These are phyloP conservation scores for Xylaria hypoxylon DNA, from an alignment of 2,329 filamentous ascomycete genomes.

Conservation along the genomic window DNA sequence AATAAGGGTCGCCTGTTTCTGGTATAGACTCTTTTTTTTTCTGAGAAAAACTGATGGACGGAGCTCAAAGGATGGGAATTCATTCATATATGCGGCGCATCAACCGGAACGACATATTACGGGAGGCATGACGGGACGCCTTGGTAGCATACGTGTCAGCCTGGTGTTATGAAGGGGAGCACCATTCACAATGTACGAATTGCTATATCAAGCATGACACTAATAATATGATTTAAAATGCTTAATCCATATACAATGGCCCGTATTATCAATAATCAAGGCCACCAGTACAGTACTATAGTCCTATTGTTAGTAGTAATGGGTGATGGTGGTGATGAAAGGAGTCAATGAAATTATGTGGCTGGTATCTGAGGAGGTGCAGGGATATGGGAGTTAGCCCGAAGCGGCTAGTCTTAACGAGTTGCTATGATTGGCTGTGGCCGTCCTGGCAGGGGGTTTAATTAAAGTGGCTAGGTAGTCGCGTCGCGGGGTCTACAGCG, in stretches of 20 bases:
- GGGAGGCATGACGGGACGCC: slow-evolving; percentile 29
- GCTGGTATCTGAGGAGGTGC: background rate
- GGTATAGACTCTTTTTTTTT: slow-evolving; percentile 49
- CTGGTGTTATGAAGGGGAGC: slow-evolving; percentile 31
- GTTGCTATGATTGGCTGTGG: slow-evolving; percentile 19
- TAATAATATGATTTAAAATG: slow-evolving; percentile 34
- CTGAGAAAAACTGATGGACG: slow-evolving; percentile 35
- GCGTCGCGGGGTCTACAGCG: slow-evolving; percentile 36
- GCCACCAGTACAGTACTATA: background rate
- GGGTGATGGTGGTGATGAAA: background rate
- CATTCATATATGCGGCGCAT: slow-evolving; percentile 41
- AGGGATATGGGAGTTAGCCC: background rate
- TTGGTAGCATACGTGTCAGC: slow-evolving; percentile 22
- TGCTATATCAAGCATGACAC: slow-evolving; percentile 28
- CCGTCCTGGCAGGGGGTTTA: slow-evolving; percentile 46
- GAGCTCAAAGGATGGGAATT: slow-evolving; percentile 34
- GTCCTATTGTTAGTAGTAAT: background rate
- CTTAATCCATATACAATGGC: background rate
- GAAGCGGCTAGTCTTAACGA: background rate
- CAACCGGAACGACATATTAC: slow-evolving; percentile 35
- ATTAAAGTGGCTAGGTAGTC: slow-evolving; percentile 49
- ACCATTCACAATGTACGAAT: slow-evolving; percentile 33
- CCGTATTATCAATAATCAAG: background rate
- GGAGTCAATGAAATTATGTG: too few relatives aligned
- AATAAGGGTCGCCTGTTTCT: slow-evolving; percentile 41